Evolutionary conservation across 129 eudicot genomes (phyloP).

Genomic region (Chrysanthemum lavandulifolium): DNA sequence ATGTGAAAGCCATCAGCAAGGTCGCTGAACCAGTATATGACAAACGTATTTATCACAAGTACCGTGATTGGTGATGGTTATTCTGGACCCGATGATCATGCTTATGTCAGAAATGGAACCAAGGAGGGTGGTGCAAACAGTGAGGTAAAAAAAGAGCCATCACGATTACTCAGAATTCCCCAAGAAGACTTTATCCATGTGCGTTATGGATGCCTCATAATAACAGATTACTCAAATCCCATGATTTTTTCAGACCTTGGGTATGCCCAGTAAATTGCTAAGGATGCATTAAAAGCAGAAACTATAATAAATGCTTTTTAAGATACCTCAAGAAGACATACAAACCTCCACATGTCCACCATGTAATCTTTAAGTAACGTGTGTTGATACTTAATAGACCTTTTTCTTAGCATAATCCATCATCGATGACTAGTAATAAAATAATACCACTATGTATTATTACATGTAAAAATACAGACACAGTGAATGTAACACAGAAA

Average conservation of each 20-base stretch:
- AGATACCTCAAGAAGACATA: no score
- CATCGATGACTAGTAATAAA: not conserved
- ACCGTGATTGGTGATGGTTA: not conserved
- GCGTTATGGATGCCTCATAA: no score
- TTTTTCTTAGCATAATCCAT: not conserved
- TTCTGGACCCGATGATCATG: constrained; percentile 11
- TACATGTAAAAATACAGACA: not conserved
- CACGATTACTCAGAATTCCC: not conserved
- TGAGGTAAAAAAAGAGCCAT: not conserved
- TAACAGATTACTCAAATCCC: no score
- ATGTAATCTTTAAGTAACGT: not conserved
- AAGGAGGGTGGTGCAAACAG: not conserved
- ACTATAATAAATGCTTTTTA: no score
- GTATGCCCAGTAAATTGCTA: no score
- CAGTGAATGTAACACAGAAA: not conserved
- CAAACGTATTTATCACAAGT: constrained; percentile 1
- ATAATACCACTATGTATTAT: not conserved
- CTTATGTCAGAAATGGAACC: not conserved
- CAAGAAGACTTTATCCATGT: no score
- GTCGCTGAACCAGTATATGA: not conserved
- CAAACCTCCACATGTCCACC: not conserved
- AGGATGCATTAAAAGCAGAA: no score
- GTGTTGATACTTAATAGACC: not conserved
- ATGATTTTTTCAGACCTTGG: no score
- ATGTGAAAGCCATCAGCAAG: not conserved